Evolutionary conservation across 1,139 yeast genomes (phyloP), one percentile per base, ranked within the genome.

Genomic region (Zygosaccharomyces pseudobailii): DNA sequence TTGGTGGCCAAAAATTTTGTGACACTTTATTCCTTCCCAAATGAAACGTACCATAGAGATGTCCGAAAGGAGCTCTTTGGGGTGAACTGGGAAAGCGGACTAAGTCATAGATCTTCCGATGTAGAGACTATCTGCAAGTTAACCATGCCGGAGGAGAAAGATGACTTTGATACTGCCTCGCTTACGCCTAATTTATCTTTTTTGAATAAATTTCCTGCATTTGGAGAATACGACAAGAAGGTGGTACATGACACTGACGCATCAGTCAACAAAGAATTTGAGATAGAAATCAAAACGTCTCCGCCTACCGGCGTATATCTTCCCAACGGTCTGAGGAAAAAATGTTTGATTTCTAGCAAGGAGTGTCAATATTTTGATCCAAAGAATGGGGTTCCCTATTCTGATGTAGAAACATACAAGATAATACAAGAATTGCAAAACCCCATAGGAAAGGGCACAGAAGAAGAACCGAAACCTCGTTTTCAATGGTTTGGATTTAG

Each of bases 311-410:
- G 87, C 34, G 79, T 84, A 33, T 79, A 82, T 55, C 70, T 84
- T 48, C 84, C 87, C n/a, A 82, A 80, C 63, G 88, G 87, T 25
- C 72, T 73, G 50, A 65, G 69, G 43, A 83, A 81, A 67, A 71
- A 74, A 49, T 90, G 97, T 69, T 75, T 87, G 38, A 79, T 88
- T 39, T 81, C 89, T 3, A 95, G 95, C 10, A 76, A 78, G 40
- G 84, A 83, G 47, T 95, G 94, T 32, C 78, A 81, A 61, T 90
- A 87, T 66, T 84, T 87, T 55, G 97, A 90, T 69, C 97, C 97
- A 0, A 76, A 80, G 37, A 81, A 85, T 33, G 95, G 95, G 40
- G 78, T 89, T 44, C 95, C 96, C 2, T 90, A 90, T 66, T 78
- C 85, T 46, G 84, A 84, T 50, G 87, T 87, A 54, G 94, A 85